Percentiles rank a stretch among this genome's conserved stretches.
Conservation (phyloP, 176 grass and related monocot species). For the Cenchrus purpureus region DNA sequence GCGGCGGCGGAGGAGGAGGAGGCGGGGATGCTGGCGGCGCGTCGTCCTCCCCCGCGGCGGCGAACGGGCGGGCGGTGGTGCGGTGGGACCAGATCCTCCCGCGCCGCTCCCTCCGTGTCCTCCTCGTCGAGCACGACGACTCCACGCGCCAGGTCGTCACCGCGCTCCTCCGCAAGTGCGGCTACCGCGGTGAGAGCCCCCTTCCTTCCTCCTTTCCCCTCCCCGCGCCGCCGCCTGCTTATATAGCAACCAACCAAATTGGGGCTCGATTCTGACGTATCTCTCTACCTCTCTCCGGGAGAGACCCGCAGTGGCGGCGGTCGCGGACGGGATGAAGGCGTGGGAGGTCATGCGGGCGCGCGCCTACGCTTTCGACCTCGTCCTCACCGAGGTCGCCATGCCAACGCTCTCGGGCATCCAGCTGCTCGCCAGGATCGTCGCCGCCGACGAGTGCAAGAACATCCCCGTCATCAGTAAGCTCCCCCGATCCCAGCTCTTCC, state of each 20-base stretch:
- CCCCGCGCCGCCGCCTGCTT: too few relatives aligned
- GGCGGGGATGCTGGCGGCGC: constrained; percentile 43
- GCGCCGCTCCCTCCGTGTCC: constrained; percentile 71
- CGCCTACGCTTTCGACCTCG: constrained; percentile 83
- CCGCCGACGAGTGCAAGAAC: constrained; percentile 84
- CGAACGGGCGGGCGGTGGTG: constrained; percentile 35
- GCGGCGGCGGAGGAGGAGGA: neutral
- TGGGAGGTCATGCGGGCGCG: constrained; percentile 82
- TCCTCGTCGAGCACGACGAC: constrained; percentile 96
- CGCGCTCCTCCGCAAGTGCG: constrained; percentile 95
- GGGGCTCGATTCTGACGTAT: neutral
- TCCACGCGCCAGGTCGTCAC: constrained; percentile 92
- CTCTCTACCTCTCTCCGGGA: neutral
- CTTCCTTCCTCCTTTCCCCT: too few relatives aligned
- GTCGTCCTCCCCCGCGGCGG: constrained; percentile 35
- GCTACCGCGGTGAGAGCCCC: constrained; percentile 67
- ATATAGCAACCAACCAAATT: neutral
- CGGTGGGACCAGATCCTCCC: constrained; percentile 90
- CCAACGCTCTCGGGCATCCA: constrained; percentile 88
- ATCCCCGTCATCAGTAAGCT: constrained; percentile 93
- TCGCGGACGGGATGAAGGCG: constrained; percentile 88
- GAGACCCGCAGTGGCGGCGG: constrained; percentile 62
- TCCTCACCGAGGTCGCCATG: constrained; percentile 92
- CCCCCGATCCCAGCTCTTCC: too few relatives aligned
- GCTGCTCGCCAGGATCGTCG: constrained; percentile 78